Conservation (phyloP, 306 rosid species). For the Prunus persica region DNA sequence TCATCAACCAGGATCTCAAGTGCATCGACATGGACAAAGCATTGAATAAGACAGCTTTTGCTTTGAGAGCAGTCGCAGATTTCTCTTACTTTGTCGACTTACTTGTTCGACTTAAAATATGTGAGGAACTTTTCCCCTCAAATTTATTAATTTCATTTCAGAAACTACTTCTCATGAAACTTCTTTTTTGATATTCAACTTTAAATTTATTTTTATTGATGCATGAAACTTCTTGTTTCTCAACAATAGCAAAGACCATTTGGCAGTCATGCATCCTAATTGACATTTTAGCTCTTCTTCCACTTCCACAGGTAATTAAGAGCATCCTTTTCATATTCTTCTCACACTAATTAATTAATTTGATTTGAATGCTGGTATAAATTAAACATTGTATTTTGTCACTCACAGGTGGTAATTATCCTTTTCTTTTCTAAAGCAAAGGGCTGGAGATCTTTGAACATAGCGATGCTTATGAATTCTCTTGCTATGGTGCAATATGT, state of each 20-base stretch:
- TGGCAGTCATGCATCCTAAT: conserved; percentile 1
- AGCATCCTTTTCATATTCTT: too few species aligned
- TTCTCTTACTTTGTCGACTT: conserved; percentile 21
- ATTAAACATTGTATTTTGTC: too few species aligned
- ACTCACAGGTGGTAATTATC: conserved; percentile 12
- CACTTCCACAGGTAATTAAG: conserved; percentile 23
- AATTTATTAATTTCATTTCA: too few species aligned
- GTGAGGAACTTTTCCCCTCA: background rate
- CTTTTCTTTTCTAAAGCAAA: background rate
- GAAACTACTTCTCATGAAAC: too few species aligned
- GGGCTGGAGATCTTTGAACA: background rate
- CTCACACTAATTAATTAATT: too few species aligned
- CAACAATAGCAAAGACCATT: background rate
- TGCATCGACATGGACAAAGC: conserved; percentile 26
- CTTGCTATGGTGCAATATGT: conserved; percentile 20
- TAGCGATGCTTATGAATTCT: conserved; percentile 12
- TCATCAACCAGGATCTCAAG: conserved; percentile 4
- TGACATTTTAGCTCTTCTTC: conserved; percentile 36
- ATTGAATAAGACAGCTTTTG: conserved; percentile 13
- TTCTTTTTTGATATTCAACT: background rate
- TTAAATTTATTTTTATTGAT: too few species aligned
- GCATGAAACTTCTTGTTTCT: too few species aligned
- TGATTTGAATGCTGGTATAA: too few species aligned
- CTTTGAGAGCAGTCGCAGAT: conserved; percentile 25
- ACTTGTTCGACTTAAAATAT: background rate